Conservation (phyloP, 2,329 filamentous ascomycete species). For the Colletotrichum somersetense region DNA sequence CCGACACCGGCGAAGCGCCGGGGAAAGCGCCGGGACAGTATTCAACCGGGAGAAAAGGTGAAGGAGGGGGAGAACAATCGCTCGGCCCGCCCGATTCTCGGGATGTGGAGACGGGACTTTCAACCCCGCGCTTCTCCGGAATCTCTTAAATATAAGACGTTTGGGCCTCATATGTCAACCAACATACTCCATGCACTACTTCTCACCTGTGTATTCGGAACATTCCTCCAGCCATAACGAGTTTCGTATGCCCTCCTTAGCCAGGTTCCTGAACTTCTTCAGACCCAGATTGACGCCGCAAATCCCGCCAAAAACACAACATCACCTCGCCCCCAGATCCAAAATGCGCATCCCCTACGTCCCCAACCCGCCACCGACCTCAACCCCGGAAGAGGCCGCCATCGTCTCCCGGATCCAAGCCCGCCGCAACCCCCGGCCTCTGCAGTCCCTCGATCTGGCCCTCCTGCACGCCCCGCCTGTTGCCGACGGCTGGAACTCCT, state of each 20-base stretch:
- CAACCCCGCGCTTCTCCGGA: slow-evolving; percentile 35
- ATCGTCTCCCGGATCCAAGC: slow-evolving; percentile 74
- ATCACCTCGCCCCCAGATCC: slow-evolving; percentile 34
- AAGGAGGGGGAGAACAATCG: slow-evolving; percentile 21
- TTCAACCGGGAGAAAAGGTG: slow-evolving; percentile 27
- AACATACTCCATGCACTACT: neutral
- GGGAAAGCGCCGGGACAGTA: slow-evolving; percentile 38
- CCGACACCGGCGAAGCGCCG: slow-evolving; percentile 18
- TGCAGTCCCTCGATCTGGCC: slow-evolving; percentile 81
- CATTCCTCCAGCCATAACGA: neutral
- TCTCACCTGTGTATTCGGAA: neutral
- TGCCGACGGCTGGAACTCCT: slow-evolving; percentile 81
- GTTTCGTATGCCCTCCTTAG: slow-evolving; percentile 16
- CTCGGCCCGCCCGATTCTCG: slow-evolving; percentile 39
- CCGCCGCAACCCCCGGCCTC: slow-evolving; percentile 75
- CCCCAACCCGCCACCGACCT: slow-evolving; percentile 62
- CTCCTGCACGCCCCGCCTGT: slow-evolving; percentile 81
- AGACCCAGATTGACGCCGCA: slow-evolving; percentile 1
- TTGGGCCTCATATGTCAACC: neutral
- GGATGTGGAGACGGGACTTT: slow-evolving; percentile 39
- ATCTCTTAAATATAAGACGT: slow-evolving; percentile 11
- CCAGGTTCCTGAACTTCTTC: slow-evolving; percentile 2
- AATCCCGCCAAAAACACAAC: neutral
- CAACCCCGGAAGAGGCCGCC: slow-evolving; percentile 61
- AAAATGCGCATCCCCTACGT: slow-evolving; percentile 78